phyloP scores from a whole-genome alignment of 73 alveolate genomes.

The Diophrys sp. region DNA sequence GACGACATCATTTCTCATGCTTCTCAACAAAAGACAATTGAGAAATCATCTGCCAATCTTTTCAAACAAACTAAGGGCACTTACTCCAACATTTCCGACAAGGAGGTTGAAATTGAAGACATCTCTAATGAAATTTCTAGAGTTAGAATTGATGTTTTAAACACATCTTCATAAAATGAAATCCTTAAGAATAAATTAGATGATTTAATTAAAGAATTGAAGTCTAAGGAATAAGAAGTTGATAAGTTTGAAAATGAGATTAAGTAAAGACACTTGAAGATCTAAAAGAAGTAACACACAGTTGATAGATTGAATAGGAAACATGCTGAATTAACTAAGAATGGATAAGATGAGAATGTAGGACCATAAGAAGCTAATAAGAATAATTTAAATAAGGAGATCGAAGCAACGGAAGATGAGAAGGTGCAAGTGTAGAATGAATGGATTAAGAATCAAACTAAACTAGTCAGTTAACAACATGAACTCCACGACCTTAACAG shows the following conservation, averaged over 20 bases:
- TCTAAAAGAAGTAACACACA: slow-evolving; percentile 89
- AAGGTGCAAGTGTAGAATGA: slow-evolving; percentile 84
- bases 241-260: slow-evolving; percentile 84
- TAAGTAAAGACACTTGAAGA: slow-evolving; percentile 83
- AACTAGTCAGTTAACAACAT: slow-evolving; percentile 83
- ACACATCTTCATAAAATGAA: slow-evolving; percentile 85
- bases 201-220: slow-evolving; percentile 85
- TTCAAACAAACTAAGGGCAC: slow-evolving; percentile 77
- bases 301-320: slow-evolving; percentile 92
- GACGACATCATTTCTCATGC: slow-evolving; percentile 87
- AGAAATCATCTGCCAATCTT: slow-evolving; percentile 84
- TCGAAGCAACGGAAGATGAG: slow-evolving; percentile 70
- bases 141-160: slow-evolving; percentile 92
- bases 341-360: slow-evolving; percentile 85
- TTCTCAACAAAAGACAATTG: slow-evolving; percentile 90
- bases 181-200: slow-evolving; percentile 81
- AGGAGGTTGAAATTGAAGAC: slow-evolving; percentile 87
- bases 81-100: slow-evolving; percentile 77
- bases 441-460: slow-evolving; percentile 88
- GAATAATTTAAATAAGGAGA: slow-evolving; percentile 77
- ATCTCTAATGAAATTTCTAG: slow-evolving; percentile 92
- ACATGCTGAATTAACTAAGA: slow-evolving; percentile 86
- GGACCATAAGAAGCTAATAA: slow-evolving; percentile 95
- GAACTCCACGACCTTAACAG: slow-evolving; percentile 66
- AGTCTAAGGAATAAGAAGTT: slow-evolving; percentile 86